Percentiles rank a stretch among this genome's conserved stretches.
phyloP scores from a whole-genome alignment of 2,329 filamentous ascomycete genomes.

The Fusarium sp. region DNA sequence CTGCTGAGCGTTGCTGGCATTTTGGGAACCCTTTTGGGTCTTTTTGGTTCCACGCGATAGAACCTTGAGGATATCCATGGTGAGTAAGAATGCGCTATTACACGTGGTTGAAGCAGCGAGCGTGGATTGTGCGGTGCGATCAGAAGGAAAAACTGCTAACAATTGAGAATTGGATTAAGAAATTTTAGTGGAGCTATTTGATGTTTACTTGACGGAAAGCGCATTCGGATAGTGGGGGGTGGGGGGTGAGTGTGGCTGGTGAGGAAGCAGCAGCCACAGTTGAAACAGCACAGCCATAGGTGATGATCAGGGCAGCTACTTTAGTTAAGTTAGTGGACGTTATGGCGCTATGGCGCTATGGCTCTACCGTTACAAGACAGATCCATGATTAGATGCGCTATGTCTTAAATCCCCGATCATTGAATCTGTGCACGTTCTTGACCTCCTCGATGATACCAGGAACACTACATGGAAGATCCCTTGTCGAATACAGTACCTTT shows the following conservation, averaged over 20 bases:
- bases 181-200: slow-evolving; percentile 44
- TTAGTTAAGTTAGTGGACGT: slow-evolving; percentile 8
- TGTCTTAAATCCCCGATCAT: slow-evolving; percentile 6
- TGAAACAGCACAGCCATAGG: neutral
- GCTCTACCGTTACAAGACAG: slow-evolving; percentile 6
- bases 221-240: slow-evolving; percentile 41
- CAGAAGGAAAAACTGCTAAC: slow-evolving; percentile 29
- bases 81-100: neutral
- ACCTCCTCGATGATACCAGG: slow-evolving; percentile 4
- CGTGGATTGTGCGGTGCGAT: slow-evolving; percentile 17
- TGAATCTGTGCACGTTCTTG: slow-evolving; percentile 3
- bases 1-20: slow-evolving; percentile 48
- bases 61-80: slow-evolving; percentile 79
- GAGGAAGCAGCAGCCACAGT: neutral
- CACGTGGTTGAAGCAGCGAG: slow-evolving; percentile 10
- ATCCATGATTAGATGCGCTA: slow-evolving; percentile 6
- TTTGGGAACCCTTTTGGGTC: slow-evolving; percentile 53
- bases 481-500: neutral
- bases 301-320: neutral
- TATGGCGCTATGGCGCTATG: slow-evolving; percentile 5
- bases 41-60: slow-evolving; percentile 77
- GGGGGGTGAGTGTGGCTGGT: slow-evolving; percentile 16
- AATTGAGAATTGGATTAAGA: slow-evolving; percentile 35
- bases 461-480: slow-evolving; percentile 12
- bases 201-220: slow-evolving; percentile 12